These are phyloP conservation scores for Stephania cephalantha DNA, from an alignment of 164 flowering plant species.

Conservation along the genomic window DNA sequence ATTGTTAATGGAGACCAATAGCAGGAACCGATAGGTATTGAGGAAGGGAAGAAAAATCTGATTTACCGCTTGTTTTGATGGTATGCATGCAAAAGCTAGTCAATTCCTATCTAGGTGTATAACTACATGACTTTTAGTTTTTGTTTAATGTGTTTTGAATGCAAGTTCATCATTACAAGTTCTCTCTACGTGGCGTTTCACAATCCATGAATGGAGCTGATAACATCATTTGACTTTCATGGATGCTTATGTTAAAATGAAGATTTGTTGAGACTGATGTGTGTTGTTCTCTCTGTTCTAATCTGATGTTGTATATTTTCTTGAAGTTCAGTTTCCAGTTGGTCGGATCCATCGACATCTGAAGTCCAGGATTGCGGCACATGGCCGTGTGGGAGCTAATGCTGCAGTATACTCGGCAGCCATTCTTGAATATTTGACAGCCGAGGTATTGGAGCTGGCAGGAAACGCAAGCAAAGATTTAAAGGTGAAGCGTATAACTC, in stretches of 20 bases:
- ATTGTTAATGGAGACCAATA: no score
- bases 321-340: constrained; percentile 59
- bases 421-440: constrained; percentile 81
- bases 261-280: no score
- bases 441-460: constrained; percentile 20
- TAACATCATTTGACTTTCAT: no score
- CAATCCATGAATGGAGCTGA: no score
- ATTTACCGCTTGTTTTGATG: no score
- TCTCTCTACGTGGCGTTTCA: background rate
- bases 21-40: no score
- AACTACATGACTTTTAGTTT: no score
- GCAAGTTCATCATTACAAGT: background rate
- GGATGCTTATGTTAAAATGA: no score
- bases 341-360: constrained; percentile 79
- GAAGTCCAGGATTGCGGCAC: constrained; percentile 56
- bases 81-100: no score
- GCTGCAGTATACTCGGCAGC: constrained; percentile 92
- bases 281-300: background rate
- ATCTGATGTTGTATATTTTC: background rate
- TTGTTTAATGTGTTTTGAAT: background rate
- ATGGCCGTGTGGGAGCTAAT: constrained; percentile 88
- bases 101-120: no score
- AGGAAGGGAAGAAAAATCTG: no score
- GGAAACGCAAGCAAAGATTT: constrained; percentile 21
- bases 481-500: constrained; percentile 20